These are phyloP conservation scores for Trametes sp. DNA, from an alignment of 1,284 basidiomycete genomes.

Conservation along the genomic window DNA sequence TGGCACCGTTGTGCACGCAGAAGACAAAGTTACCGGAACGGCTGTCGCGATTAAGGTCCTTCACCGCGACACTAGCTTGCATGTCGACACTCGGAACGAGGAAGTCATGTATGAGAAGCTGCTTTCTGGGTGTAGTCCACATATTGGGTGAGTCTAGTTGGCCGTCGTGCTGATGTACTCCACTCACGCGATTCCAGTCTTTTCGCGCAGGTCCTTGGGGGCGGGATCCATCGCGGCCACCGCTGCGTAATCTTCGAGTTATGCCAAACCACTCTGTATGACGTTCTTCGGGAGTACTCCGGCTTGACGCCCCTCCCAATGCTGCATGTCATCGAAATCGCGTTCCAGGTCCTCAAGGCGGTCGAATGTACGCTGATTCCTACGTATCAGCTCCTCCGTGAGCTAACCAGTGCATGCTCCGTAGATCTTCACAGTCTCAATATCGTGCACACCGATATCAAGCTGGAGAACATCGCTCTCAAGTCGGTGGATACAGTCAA, in stretches of 20 bases:
- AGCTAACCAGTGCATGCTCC: background rate
- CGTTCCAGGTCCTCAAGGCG: background rate
- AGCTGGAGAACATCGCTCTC: conserved; percentile 6
- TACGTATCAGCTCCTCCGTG: too few relatives aligned
- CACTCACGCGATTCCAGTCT: background rate
- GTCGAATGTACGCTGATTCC: background rate
- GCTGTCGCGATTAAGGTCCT: conserved; percentile 4
- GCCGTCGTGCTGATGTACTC: background rate
- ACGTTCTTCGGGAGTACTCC: background rate
- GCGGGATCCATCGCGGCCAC: background rate
- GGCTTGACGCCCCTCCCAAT: background rate
- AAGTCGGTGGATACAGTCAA: background rate
- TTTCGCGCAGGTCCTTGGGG: background rate
- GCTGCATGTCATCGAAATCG: background rate
- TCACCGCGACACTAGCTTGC: background rate
- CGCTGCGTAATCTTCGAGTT: conserved; percentile 6
- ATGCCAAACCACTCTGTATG: background rate
- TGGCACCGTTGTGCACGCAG: background rate
- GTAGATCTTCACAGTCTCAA: conserved; percentile 2
- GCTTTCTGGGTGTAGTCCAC: background rate
- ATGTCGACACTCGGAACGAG: background rate
- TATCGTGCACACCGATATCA: conserved; percentile 1
- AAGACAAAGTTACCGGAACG: background rate
- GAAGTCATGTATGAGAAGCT: background rate
- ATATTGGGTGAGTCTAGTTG: background rate